A percentile compares a stretch with the other conserved stretches of the same genome.
These are phyloP conservation scores for Populus euphratica DNA, from an alignment of 345 rosid genomes.

Conservation along the genomic window DNA sequence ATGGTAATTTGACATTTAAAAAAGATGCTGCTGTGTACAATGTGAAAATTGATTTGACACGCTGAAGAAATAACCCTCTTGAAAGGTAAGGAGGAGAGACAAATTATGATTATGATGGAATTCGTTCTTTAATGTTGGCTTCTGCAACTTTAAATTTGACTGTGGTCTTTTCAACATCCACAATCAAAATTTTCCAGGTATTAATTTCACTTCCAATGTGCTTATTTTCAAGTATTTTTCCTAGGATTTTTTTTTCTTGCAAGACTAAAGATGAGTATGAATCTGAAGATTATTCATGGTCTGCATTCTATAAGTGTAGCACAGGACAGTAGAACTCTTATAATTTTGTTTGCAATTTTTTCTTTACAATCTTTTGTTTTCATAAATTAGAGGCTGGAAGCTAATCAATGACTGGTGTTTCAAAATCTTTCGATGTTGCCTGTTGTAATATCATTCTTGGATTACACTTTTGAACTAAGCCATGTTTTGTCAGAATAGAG, in stretches of 20 bases:
- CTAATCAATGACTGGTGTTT: background rate
- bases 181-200: conserved; percentile 48
- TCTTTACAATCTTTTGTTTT: background rate
- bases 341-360: too few species aligned
- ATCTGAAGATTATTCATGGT: background rate
- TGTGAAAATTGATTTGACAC: conserved; percentile 47
- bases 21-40: conserved; percentile 46
- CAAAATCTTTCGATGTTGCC: background rate
- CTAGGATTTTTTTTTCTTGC: background rate
- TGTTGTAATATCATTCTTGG: background rate
- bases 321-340: background rate
- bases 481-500: background rate
- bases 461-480: too few species aligned
- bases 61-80: conserved; percentile 44
- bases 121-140: background rate
- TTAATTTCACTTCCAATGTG: conserved; percentile 5
- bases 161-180: conserved; percentile 17
- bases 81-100: conserved; percentile 28
- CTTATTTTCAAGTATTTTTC: background rate
- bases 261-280: background rate
- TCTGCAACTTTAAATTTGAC: conserved; percentile 11
- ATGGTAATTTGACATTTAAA: conserved; percentile 23
- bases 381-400: background rate
- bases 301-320: background rate
- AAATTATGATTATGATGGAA: background rate